A percentile compares a stretch with the other conserved stretches of the same genome.
These are phyloP conservation scores for Chenopodium formosanum DNA, from an alignment of 148 eudicot genomes.

Conservation along the genomic window DNA sequence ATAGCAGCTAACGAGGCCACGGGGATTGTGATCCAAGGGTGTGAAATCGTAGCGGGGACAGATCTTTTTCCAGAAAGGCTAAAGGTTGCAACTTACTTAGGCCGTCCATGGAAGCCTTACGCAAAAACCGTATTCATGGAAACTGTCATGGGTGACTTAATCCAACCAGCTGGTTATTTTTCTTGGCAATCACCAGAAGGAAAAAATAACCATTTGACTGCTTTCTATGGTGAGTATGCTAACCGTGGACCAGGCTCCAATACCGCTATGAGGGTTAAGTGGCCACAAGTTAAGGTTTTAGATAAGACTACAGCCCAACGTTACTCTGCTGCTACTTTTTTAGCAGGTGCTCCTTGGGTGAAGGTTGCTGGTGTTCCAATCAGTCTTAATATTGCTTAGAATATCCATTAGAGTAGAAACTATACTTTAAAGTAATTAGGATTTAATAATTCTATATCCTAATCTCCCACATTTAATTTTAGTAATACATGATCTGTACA, in stretches of 20 bases:
- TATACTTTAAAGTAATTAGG: background rate
- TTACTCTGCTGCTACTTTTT: constrained; percentile 25
- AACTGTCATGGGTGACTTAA: constrained; percentile 37
- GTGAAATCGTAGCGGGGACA: constrained; percentile 36
- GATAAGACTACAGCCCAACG: constrained; percentile 22
- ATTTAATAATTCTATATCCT: background rate
- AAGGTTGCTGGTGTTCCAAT: constrained; percentile 17
- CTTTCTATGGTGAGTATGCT: constrained; percentile 39
- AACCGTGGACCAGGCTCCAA: constrained; percentile 44
- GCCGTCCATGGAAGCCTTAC: constrained; percentile 50
- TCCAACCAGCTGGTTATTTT: constrained; percentile 46
- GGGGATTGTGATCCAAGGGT: constrained; percentile 46
- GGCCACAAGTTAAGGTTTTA: constrained; percentile 32
- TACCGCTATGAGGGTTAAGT: constrained; percentile 22
- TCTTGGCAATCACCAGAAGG: constrained; percentile 33
- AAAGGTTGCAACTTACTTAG: constrained; percentile 38
- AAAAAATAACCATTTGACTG: constrained; percentile 16
- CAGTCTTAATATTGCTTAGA: constrained; percentile 19
- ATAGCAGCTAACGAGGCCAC: constrained; percentile 19
- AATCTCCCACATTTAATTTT: background rate
- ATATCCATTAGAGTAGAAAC: too few species aligned
- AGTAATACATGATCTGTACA: too few species aligned
- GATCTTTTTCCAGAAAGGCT: constrained; percentile 30
- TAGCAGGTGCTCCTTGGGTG: constrained; percentile 33
- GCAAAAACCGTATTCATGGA: constrained; percentile 47